Conservation (phyloP, 768 basidiomycete genomes). For the Russula lepida region DNA sequence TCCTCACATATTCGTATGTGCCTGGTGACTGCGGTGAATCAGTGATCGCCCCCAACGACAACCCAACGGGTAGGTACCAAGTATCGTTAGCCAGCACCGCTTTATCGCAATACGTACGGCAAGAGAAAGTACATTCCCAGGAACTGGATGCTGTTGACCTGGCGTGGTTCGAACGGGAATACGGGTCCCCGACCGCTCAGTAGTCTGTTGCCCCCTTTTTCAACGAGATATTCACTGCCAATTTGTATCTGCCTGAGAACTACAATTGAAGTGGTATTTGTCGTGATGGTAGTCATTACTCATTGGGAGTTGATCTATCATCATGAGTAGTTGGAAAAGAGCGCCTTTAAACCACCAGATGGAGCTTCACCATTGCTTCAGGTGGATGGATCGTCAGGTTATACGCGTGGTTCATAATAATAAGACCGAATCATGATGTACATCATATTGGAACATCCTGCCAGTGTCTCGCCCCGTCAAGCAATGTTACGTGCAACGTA, state of each 20-base stretch:
- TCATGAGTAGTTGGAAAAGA: not conserved
- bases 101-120: conserved; percentile 15
- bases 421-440: too few species aligned
- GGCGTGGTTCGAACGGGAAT: conserved; percentile 28
- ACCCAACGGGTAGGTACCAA: conserved; percentile 23
- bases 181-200: not conserved
- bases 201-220: not conserved
- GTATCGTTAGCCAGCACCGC: conserved; percentile 30
- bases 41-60: not conserved
- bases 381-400: not conserved
- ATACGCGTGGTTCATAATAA: too few species aligned
- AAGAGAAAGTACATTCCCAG: conserved; percentile 17
- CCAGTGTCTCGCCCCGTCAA: not conserved
- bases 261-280: not conserved
- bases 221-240: not conserved
- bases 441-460: too few species aligned
- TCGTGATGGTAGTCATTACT: too few species aligned
- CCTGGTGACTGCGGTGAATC: not conserved
- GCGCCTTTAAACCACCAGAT: too few species aligned
- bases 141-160: conserved; percentile 27
- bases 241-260: too few species aligned
- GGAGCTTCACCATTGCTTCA: not conserved
- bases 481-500: not conserved
- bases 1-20: conserved; percentile 32
- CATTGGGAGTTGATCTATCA: not conserved